Conservation (phyloP, 352 stramenopile species). For the Halophytophthora batemanensis region DNA sequence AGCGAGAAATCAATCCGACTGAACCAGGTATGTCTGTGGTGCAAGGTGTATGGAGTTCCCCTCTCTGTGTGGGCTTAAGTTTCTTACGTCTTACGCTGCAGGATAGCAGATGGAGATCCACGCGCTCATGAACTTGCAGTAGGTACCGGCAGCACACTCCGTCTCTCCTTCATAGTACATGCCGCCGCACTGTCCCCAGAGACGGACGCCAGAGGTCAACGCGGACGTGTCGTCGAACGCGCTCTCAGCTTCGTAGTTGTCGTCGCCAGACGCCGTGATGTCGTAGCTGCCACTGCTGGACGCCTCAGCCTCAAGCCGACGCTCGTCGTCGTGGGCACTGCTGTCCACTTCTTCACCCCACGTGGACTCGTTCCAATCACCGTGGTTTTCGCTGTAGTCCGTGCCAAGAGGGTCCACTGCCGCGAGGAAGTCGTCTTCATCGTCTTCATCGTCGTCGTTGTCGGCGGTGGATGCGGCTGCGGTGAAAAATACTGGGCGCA, state of each 20-base stretch:
- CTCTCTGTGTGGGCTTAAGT: neutral
- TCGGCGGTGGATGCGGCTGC: too few relatives aligned
- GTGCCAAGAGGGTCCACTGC: too few relatives aligned
- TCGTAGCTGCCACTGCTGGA: too few relatives aligned
- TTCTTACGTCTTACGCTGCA: neutral
- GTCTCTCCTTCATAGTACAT: conserved; percentile 28
- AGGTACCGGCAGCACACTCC: conserved; percentile 20
- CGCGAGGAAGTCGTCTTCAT: too few relatives aligned
- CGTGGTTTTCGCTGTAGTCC: too few relatives aligned
- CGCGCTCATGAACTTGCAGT: conserved; percentile 27
- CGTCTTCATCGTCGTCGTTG: too few relatives aligned
- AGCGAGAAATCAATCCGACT: conserved; percentile 1
- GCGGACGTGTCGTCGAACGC: conserved; percentile 1
- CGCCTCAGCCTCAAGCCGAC: too few relatives aligned
- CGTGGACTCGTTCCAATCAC: too few relatives aligned
- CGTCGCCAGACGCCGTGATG: neutral
- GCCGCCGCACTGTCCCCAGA: conserved; percentile 26
- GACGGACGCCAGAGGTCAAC: neutral
- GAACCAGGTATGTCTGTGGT: neutral
- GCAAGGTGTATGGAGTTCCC: conserved; percentile 8
- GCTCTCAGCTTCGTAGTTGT: conserved; percentile 5
- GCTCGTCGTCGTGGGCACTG: too few relatives aligned
- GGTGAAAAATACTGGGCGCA: too few relatives aligned
- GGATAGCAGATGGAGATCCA: conserved; percentile 32
- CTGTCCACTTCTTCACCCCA: too few relatives aligned